Percentiles rank a stretch among this genome's conserved stretches.
These are phyloP conservation scores for Leccinum griseonigrum DNA, from an alignment of 1,284 basidiomycete genomes.

Conservation along the genomic window DNA sequence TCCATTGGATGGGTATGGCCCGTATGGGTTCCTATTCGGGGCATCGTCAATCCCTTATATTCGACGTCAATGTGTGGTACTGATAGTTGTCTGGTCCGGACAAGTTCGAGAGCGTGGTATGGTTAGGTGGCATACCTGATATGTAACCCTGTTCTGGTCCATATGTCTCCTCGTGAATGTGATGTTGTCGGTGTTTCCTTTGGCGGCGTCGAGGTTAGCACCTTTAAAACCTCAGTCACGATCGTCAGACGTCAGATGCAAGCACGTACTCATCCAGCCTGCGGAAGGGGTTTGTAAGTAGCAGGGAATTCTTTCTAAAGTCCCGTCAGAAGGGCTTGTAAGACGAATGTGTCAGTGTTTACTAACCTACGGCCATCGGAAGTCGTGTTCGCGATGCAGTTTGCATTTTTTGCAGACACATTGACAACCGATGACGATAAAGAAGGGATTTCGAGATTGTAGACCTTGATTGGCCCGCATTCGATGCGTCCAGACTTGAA, in stretches of 20 bases:
- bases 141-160: slow-evolving; percentile 72
- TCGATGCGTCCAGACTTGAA: too few relatives aligned
- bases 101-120: not conserved
- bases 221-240: slow-evolving; percentile 33
- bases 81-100: slow-evolving; percentile 25
- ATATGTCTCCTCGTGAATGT: slow-evolving; percentile 69
- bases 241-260: not conserved
- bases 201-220: slow-evolving; percentile 45
- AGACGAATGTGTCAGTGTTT: too few relatives aligned
- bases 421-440: too few relatives aligned
- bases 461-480: too few relatives aligned
- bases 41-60: slow-evolving; percentile 12
- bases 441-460: too few relatives aligned
- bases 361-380: too few relatives aligned
- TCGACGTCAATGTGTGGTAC: slow-evolving; percentile 53
- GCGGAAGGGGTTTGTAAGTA: not conserved
- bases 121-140: slow-evolving; percentile 44
- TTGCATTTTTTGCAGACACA: too few relatives aligned
- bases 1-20: slow-evolving; percentile 55
- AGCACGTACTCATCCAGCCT: slow-evolving; percentile 35
- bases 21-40: slow-evolving; percentile 41
- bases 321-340: too few relatives aligned
- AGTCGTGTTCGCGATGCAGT: too few relatives aligned
- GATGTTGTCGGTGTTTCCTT: slow-evolving; percentile 45
- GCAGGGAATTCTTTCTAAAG: too few relatives aligned